Conservation (phyloP, 2,329 filamentous ascomycete species). For the Chaetomium olivaceum region DNA sequence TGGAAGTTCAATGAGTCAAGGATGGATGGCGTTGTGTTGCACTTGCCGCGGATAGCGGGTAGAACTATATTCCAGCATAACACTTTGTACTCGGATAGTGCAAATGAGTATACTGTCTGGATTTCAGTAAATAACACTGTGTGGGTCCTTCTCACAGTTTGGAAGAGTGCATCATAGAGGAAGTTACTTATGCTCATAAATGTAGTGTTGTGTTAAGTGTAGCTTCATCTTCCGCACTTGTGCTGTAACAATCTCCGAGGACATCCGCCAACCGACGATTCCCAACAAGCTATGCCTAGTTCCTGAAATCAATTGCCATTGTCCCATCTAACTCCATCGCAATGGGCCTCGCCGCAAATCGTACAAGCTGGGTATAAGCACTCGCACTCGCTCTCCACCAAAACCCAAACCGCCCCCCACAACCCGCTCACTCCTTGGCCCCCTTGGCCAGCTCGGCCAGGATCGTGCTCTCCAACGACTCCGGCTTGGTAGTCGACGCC, state of each 20-base stretch:
- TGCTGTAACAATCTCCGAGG: neutral
- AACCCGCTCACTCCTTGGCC: constrained; percentile 43
- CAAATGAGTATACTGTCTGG: no score
- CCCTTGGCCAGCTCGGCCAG: constrained; percentile 64
- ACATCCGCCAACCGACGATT: neutral
- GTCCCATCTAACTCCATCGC: neutral
- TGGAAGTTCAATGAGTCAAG: no score
- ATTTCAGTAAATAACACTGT: no score
- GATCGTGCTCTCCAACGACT: constrained; percentile 73
- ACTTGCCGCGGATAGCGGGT: no score
- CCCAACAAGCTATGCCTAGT: neutral
- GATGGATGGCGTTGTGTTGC: no score
- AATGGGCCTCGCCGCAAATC: neutral
- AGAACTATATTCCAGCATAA: no score
- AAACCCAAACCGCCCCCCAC: neutral
- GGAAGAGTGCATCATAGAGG: no score
- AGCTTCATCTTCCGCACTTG: neutral
- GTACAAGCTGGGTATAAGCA: constrained; percentile 1
- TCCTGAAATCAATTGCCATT: neutral
- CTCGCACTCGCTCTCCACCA: neutral
- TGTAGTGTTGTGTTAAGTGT: neutral
- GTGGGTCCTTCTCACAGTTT: no score
- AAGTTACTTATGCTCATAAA: no score
- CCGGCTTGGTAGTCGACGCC: constrained; percentile 86
- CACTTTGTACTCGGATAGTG: no score